Evolutionary conservation across 257 asterid genomes (phyloP), one percentile per base, ranked within the genome.

Genomic region (Solanum sejunctum): DNA sequence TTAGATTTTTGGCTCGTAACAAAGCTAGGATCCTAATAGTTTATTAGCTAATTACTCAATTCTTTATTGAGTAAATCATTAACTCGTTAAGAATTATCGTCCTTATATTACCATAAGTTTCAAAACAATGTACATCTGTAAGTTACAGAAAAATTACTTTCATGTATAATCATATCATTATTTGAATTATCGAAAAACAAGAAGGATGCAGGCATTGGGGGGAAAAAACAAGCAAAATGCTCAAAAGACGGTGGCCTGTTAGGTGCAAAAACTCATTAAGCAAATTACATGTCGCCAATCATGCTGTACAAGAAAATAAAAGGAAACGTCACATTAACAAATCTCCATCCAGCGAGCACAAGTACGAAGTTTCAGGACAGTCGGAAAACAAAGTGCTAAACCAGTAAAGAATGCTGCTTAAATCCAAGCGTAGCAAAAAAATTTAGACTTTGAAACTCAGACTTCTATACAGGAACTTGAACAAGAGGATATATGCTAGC

Each of bases 391-490:
- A 28, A 78, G 9, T 10, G 17, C 21, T 9, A 26, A 73, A 26
- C 82, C 82, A 52, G 63, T 23, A 77, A 77, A 77, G 63, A 26
- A 78, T 52, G 47, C 23, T 10, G 64, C 64, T 52, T 52, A 78
- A 52, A 28, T 52, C 49, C 82, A 52, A 78, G 17, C 64, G 16
- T 2, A 52, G 82, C 16, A 51, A 26, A 56, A 15, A 78, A 52
- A 15, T 26, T 52, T 1, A 77, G 49, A 78, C 64, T 51, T 52
- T 1, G 67, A 52, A 79, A 67, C 64, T 26, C 83, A 71, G 58
- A 70, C 78, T 87, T 83, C 90, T 91, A 87, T 91, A 93, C 92
- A 90, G 10, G 75, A 64, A 72, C 89, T 83, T 20, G 71, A 55
- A 45, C 81, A 85, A 78, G 79, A 45, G 43, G 39, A 82, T 23